A percentile compares a stretch with the other conserved stretches of the same genome.
Evolutionary conservation across 1,284 basidiomycete genomes (phyloP).

Genomic region (Anthracocystis setariae): DNA sequence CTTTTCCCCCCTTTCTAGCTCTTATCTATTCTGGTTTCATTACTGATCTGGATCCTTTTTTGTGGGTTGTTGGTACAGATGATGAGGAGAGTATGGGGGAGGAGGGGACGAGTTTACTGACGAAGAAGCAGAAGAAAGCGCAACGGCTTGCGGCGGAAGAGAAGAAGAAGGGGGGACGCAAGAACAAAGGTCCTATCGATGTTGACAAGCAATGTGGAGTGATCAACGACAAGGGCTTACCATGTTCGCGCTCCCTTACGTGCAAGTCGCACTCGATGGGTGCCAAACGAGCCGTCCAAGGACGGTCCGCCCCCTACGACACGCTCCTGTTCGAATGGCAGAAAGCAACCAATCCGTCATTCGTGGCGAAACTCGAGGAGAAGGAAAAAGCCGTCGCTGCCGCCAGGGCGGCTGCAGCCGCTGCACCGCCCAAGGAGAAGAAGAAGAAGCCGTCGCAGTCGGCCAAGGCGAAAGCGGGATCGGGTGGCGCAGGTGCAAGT

Average conservation of each 20-base stretch:
- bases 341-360: conserved; percentile 88
- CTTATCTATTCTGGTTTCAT: too few species aligned
- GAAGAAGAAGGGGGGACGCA: conserved; percentile 50
- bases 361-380: conserved; percentile 85
- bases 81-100: conserved; percentile 42
- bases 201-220: conserved; percentile 95
- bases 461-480: conserved; percentile 20
- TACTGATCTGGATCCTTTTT: not conserved
- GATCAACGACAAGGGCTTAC: conserved; percentile 92
- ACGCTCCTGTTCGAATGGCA: conserved; percentile 86
- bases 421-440: conserved; percentile 54
- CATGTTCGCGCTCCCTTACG: conserved; percentile 94
- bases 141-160: conserved; percentile 33
- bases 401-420: conserved; percentile 50
- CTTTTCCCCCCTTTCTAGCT: not conserved
- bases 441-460: conserved; percentile 55
- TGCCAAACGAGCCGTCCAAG: conserved; percentile 89
- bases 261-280: conserved; percentile 99
- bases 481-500: conserved; percentile 6
- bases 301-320: conserved; percentile 86
- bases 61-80: conserved; percentile 11
- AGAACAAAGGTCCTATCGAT: conserved; percentile 70
- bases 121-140: conserved; percentile 46
- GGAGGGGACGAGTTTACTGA: conserved; percentile 1
- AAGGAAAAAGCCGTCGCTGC: conserved; percentile 64